Percentiles rank a stretch among this genome's conserved stretches.
These are phyloP conservation scores for Candida manassasensis DNA, from an alignment of 805 yeast genomes.

Conservation along the genomic window DNA sequence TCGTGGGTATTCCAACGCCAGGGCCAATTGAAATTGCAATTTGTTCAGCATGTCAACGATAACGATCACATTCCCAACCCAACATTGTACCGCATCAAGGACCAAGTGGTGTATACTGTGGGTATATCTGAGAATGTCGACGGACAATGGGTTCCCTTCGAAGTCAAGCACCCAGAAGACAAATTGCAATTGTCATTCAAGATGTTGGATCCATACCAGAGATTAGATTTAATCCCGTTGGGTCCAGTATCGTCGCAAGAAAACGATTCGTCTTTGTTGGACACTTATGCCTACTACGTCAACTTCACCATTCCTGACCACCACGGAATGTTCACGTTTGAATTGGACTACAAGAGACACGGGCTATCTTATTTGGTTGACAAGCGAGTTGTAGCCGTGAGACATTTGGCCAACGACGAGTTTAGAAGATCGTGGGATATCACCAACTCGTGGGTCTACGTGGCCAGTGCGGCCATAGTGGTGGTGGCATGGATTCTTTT, in stretches of 20 bases:
- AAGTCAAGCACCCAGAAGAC: constrained; percentile 30
- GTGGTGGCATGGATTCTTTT: constrained; percentile 73
- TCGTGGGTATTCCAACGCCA: constrained; percentile 73
- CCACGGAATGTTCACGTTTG: constrained; percentile 92
- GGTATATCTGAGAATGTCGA: constrained; percentile 43
- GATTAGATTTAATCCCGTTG: constrained; percentile 55
- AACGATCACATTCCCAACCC: constrained; percentile 35
- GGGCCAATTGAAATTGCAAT: constrained; percentile 54
- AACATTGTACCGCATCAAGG: constrained; percentile 66
- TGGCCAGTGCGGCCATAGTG: constrained; percentile 66
- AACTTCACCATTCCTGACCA: constrained; percentile 84
- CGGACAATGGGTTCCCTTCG: constrained; percentile 68
- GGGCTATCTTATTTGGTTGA: constrained; percentile 70
- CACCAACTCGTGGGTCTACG: constrained; percentile 88
- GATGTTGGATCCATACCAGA: constrained; percentile 93
- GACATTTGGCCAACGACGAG: constrained; percentile 95
- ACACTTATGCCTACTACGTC: constrained; percentile 44
- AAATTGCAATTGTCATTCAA: constrained; percentile 79
- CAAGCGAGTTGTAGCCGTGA: constrained; percentile 68
- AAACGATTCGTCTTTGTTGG: constrained; percentile 37
- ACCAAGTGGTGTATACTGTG: constrained; percentile 54
- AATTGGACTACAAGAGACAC: constrained; percentile 68
- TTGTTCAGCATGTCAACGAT: constrained; percentile 52
- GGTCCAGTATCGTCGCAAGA: constrained; percentile 31
- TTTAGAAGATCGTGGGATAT: constrained; percentile 91